Conservation (phyloP, 495 filamentous ascomycete species). For the Xylaria telfairii region DNA sequence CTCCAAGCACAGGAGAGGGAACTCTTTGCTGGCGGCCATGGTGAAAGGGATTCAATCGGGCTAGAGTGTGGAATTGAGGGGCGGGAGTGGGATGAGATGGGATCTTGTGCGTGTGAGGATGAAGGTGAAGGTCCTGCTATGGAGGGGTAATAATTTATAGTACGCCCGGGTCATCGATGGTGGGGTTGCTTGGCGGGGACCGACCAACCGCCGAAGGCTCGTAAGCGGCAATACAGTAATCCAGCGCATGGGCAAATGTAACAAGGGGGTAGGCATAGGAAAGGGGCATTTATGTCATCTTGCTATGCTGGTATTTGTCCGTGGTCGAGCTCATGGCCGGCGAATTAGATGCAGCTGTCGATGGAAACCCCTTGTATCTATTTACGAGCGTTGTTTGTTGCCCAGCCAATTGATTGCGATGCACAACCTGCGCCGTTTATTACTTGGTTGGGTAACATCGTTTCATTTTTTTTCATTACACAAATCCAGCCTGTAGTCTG, state of each 20-base stretch:
- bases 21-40: conserved; percentile 78
- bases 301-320: background rate
- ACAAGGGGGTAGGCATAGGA: background rate
- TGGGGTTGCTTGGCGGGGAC: conserved; percentile 2
- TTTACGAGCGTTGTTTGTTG: background rate
- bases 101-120: background rate
- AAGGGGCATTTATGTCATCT: background rate
- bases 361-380: background rate
- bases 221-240: conserved; percentile 28
- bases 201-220: background rate
- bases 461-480: conserved; percentile 28
- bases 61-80: background rate
- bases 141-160: conserved; percentile 22
- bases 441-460: conserved; percentile 33
- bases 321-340: background rate
- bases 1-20: conserved; percentile 87
- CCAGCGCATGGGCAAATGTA: background rate
- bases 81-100: background rate
- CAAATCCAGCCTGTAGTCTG: conserved; percentile 36
- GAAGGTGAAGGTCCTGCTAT: background rate
- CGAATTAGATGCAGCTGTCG: background rate
- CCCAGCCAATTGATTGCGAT: background rate
- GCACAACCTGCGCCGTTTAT: background rate
- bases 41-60: conserved; percentile 34
- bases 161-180: background rate